Percentiles rank a stretch among this genome's conserved stretches.
phyloP scores from a whole-genome alignment of 2,329 filamentous ascomycete genomes.

The Claviceps sp. region DNA sequence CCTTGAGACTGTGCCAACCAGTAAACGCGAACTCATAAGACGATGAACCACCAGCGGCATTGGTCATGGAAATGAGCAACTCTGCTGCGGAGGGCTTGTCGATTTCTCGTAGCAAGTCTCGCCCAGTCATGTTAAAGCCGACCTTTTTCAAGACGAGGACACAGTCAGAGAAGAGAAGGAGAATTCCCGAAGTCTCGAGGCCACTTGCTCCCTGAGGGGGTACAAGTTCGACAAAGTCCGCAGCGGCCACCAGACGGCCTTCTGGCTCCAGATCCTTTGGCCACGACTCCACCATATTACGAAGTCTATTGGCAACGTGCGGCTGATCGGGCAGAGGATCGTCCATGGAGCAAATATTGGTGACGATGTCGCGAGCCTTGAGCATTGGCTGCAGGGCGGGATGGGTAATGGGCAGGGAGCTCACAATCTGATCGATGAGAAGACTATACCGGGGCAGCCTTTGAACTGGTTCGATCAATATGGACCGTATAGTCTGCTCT shows the following conservation, averaged over 20 bases:
- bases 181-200: conserved; percentile 48
- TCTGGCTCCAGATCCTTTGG: conserved; percentile 56
- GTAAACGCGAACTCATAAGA: conserved; percentile 62
- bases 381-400: conserved; percentile 72
- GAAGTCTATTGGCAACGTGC: conserved; percentile 59
- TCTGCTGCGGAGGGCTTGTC: conserved; percentile 62
- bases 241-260: conserved; percentile 68
- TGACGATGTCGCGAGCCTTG: conserved; percentile 83
- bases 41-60: conserved; percentile 45
- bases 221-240: conserved; percentile 64
- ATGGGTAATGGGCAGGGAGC: conserved; percentile 72
- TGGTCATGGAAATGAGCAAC: conserved; percentile 50
- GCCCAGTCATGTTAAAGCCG: conserved; percentile 50
- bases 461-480: conserved; percentile 93
- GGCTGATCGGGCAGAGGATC: conserved; percentile 55
- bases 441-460: conserved; percentile 87
- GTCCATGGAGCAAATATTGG: conserved; percentile 92
- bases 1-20: conserved; percentile 55
- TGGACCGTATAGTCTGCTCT: conserved; percentile 79
- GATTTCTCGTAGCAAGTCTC: conserved; percentile 69
- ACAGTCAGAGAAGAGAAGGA: conserved; percentile 76
- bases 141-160: conserved; percentile 65
- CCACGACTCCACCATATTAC: conserved; percentile 67
- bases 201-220: conserved; percentile 42
- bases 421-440: conserved; percentile 89